phyloP scores from a whole-genome alignment of 169 alveolate species.

The Plasmodium adleri region DNA sequence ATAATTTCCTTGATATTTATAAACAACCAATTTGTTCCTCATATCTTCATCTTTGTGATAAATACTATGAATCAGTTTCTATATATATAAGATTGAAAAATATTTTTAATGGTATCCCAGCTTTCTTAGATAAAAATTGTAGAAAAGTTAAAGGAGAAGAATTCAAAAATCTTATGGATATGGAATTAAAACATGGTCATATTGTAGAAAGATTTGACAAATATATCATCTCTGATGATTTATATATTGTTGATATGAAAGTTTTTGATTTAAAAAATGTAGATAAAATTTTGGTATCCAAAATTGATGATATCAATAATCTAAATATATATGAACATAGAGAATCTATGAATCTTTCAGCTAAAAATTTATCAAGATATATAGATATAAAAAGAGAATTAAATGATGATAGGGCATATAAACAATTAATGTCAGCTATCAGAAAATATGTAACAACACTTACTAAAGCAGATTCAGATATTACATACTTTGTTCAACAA shows the following conservation, averaged over 20 bases:
- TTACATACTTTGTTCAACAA: slow-evolving; percentile 12
- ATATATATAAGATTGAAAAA: slow-evolving; percentile 8
- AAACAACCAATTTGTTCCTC: slow-evolving; percentile 3
- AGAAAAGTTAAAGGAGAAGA: not conserved
- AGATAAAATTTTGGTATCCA: not conserved
- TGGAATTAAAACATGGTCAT: not conserved
- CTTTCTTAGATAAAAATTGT: slow-evolving; percentile 1
- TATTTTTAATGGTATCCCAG: not conserved
- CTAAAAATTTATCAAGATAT: not conserved
- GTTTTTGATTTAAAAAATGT: not conserved
- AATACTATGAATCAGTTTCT: slow-evolving; percentile 15
- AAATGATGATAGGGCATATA: not conserved
- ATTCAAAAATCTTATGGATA: not conserved
- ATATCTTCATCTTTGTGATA: slow-evolving; percentile 34
- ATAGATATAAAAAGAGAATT: slow-evolving; percentile 10
- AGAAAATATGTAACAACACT: slow-evolving; percentile 17
- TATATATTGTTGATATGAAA: not conserved
- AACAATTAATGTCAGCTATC: slow-evolving; percentile 2
- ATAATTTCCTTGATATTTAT: slow-evolving; percentile 7
- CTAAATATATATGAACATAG: not conserved
- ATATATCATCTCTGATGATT: not conserved
- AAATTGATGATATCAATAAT: not conserved
- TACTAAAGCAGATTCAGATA: slow-evolving; percentile 26
- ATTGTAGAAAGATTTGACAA: not conserved
- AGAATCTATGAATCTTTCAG: not conserved